Evolutionary conservation across 2,329 filamentous ascomycete species (phyloP), one percentile per base, ranked within the genome.

Genomic region (Ascocoryne sarcoides): DNA sequence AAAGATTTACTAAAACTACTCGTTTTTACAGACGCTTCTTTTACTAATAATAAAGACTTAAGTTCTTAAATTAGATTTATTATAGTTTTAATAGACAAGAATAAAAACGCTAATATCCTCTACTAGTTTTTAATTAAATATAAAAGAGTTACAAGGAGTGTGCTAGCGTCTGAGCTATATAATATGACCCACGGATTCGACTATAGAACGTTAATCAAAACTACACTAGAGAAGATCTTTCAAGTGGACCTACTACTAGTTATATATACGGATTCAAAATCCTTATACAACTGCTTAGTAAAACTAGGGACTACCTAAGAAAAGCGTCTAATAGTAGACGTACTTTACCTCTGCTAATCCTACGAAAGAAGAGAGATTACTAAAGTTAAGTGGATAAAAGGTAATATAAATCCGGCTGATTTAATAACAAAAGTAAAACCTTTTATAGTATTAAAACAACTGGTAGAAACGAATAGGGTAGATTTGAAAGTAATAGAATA

Each of bases 231-330:
- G 10, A 32, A 31, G 23, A 31, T 38, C 14, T 28, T 38, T 15
- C 5, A 31, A 9, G 20, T 10, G 9, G 31, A 38, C 20, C n/a
- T 38, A 17, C 37, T 29, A 8, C n/a, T 32, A 7, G 26, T 39
- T 32, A 10, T 39, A 2, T 39, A 30, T 33, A 39, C 29, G 8
- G 28, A 39, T n/a, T 39, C 37, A 10, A 39, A 32, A 17, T 39
- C 37, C 8, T 16, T 40, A 5, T 40, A 16, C 30, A 31, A 34
- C 14, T 40, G 31, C 15, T 21, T 40, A 7, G 20, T 35, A 10
- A 40, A 34, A 20, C 15, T 40, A 35, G 37, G 31, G 7, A 40
- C 37, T 3, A 35, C 31, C 4, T 21, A 28, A 18, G 30, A 40
- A 34, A 40, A 28, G 14, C 9, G 31, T 7, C 14, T 40, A 2